These are phyloP conservation scores for Nepenthes alata DNA, from an alignment of 179 eudicot species.

Conservation along the genomic window DNA sequence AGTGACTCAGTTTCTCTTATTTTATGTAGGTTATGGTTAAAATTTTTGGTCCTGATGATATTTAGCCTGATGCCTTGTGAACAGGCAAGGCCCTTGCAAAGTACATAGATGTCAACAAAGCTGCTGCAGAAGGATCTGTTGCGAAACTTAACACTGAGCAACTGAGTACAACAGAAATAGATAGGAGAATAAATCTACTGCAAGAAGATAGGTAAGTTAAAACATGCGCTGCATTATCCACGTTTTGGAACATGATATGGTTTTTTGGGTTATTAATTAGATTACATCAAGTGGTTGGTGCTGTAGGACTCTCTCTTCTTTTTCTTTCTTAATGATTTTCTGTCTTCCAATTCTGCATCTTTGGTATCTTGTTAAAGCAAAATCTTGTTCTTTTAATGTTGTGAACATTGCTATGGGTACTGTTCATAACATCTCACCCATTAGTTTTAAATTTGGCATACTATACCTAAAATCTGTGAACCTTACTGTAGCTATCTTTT, in stretches of 20 bases:
- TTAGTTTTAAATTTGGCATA: no score
- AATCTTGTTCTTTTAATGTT: no score
- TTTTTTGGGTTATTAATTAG: no score
- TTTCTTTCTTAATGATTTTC: no score
- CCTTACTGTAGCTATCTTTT: no score
- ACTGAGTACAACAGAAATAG: conserved; percentile 50
- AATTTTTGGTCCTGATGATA: conserved; percentile 19
- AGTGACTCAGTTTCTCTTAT: conserved; percentile 7
- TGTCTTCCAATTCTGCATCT: no score
- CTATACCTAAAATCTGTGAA: no score
- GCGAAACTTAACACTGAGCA: conserved; percentile 31
- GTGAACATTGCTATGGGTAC: no score
- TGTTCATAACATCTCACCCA: no score
- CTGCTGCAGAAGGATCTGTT: conserved; percentile 29
- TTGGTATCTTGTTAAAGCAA: no score
- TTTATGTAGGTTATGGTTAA: conserved; percentile 17
- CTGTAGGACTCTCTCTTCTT: no score
- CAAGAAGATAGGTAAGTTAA: conserved; percentile 53
- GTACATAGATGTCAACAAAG: conserved; percentile 30
- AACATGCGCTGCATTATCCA: neutral
- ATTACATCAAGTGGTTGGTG: no score
- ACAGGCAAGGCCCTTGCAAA: conserved; percentile 54
- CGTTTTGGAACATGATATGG: neutral
- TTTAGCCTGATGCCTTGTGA: conserved; percentile 28
- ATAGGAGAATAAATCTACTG: conserved; percentile 62